Conservation (phyloP, 2,329 filamentous ascomycete genomes). For the Exophiala alcalophila region DNA sequence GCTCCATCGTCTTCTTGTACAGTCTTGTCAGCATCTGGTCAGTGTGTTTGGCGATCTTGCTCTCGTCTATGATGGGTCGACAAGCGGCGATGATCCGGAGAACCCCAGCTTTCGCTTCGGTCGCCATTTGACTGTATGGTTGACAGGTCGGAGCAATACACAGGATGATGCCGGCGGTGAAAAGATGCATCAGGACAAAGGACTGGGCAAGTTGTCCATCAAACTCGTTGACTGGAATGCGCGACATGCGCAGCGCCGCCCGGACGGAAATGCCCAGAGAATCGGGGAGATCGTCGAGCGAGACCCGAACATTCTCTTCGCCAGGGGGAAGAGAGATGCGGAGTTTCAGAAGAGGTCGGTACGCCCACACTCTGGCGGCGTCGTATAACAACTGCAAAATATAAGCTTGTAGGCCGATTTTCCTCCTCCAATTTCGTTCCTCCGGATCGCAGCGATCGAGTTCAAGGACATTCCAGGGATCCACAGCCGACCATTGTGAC, state of each 20-base stretch:
- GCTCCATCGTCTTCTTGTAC: slow-evolving; percentile 30
- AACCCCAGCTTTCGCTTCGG: slow-evolving; percentile 35
- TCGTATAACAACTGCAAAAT: slow-evolving; percentile 32
- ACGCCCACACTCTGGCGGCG: slow-evolving; percentile 29
- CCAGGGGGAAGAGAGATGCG: slow-evolving; percentile 9
- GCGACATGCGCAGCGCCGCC: slow-evolving; percentile 35
- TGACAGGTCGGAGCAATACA: slow-evolving; percentile 34
- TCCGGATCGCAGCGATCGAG: slow-evolving; percentile 8
- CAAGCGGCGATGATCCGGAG: slow-evolving; percentile 34
- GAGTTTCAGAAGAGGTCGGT: slow-evolving; percentile 32
- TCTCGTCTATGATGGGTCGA: slow-evolving; percentile 26
- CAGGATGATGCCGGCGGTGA: slow-evolving; percentile 31
- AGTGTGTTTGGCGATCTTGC: slow-evolving; percentile 32
- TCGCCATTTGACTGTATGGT: slow-evolving; percentile 32
- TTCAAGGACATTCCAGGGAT: slow-evolving; percentile 15
- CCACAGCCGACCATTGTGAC: slow-evolving; percentile 6
- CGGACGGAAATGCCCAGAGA: slow-evolving; percentile 26
- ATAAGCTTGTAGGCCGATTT: slow-evolving; percentile 25
- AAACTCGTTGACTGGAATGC: slow-evolving; percentile 31
- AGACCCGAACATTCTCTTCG: slow-evolving; percentile 8
- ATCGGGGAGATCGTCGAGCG: slow-evolving; percentile 7
- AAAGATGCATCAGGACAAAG: slow-evolving; percentile 28
- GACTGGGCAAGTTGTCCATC: slow-evolving; percentile 32
- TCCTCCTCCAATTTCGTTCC: slow-evolving; percentile 6
- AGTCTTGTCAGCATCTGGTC: slow-evolving; percentile 33